Evolutionary conservation across 2,329 filamentous ascomycete genomes (phyloP).

Genomic region (Teratosphaeriaceae sp.): DNA sequence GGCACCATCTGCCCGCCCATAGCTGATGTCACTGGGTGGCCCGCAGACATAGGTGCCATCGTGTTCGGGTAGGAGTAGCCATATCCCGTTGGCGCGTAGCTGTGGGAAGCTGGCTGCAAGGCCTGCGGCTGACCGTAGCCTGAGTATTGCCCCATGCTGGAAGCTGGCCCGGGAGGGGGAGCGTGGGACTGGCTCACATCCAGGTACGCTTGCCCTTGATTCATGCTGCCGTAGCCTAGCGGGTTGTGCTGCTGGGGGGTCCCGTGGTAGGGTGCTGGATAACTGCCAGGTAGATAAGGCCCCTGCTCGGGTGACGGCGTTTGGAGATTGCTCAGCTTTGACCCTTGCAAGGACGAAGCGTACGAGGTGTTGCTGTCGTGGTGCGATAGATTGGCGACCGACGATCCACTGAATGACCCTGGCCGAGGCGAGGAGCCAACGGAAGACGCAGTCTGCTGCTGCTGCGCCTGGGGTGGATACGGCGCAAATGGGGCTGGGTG

Average conservation of each 20-base stretch:
- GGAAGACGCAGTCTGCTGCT: slow-evolving; percentile 57
- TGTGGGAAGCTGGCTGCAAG: slow-evolving; percentile 27
- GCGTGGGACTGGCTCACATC: slow-evolving; percentile 44
- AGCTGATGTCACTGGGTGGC: slow-evolving; percentile 62
- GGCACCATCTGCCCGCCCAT: slow-evolving; percentile 66
- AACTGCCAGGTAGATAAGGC: slow-evolving; percentile 27
- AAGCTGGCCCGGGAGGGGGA: slow-evolving; percentile 69
- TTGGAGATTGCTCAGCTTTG: slow-evolving; percentile 46
- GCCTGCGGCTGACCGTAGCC: slow-evolving; percentile 60
- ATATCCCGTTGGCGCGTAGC: slow-evolving; percentile 57
- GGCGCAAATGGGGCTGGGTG: slow-evolving; percentile 56
- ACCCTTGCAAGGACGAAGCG: slow-evolving; percentile 48
- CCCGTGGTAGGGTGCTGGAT: slow-evolving; percentile 11
- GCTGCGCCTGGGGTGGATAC: slow-evolving; percentile 62
- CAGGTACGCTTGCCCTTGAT: slow-evolving; percentile 74
- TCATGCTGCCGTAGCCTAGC: slow-evolving; percentile 57
- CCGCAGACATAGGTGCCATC: slow-evolving; percentile 68
- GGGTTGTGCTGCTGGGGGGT: slow-evolving; percentile 8
- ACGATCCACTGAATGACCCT: slow-evolving; percentile 61
- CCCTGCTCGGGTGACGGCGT: slow-evolving; percentile 68
- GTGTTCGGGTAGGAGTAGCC: slow-evolving; percentile 67
- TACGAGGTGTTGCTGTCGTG: slow-evolving; percentile 50
- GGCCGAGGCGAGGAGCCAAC: slow-evolving; percentile 69
- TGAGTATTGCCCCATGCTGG: slow-evolving; percentile 68
- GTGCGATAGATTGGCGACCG: slow-evolving; percentile 35